phyloP scores from a whole-genome alignment of 495 filamentous ascomycete genomes.

The Clohesyomyces aquaticus region DNA sequence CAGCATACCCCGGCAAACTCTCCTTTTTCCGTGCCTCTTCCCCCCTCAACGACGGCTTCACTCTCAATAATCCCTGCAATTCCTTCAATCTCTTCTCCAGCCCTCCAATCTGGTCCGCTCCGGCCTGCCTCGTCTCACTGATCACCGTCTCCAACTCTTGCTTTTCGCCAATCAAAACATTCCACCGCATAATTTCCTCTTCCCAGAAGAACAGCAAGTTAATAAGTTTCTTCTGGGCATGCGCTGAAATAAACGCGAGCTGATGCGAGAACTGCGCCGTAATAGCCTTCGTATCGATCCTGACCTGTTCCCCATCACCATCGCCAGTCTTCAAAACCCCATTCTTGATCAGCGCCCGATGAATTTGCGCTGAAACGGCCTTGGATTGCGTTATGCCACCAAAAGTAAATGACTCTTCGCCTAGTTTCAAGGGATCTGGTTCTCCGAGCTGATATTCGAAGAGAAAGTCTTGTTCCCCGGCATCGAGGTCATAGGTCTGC shows the following conservation, averaged over 20 bases:
- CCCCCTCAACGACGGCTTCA: constrained; percentile 25
- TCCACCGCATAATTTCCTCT: constrained; percentile 44
- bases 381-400: constrained; percentile 34
- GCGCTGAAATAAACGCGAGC: constrained; percentile 35
- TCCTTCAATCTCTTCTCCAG: constrained; percentile 9
- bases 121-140: constrained; percentile 7
- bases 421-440: constrained; percentile 36
- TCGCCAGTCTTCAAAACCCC: constrained; percentile 21
- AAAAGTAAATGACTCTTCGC: constrained; percentile 32
- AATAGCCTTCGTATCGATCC: constrained; percentile 37
- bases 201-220: constrained; percentile 48
- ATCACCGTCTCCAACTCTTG: constrained; percentile 34
- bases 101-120: constrained; percentile 5
- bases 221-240: constrained; percentile 44
- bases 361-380: constrained; percentile 29
- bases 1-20: constrained; percentile 5
- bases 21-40: constrained; percentile 4
- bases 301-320: constrained; percentile 1
- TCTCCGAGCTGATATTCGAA: constrained; percentile 40
- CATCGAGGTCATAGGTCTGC: constrained; percentile 29
- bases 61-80: constrained; percentile 23
- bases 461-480: constrained; percentile 38
- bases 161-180: constrained; percentile 41
- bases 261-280: constrained; percentile 41
- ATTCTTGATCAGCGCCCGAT: constrained; percentile 39